Base-by-base conservation (phyloP, 208 protist species). In the Acanthamoeba castellanii region DNA sequence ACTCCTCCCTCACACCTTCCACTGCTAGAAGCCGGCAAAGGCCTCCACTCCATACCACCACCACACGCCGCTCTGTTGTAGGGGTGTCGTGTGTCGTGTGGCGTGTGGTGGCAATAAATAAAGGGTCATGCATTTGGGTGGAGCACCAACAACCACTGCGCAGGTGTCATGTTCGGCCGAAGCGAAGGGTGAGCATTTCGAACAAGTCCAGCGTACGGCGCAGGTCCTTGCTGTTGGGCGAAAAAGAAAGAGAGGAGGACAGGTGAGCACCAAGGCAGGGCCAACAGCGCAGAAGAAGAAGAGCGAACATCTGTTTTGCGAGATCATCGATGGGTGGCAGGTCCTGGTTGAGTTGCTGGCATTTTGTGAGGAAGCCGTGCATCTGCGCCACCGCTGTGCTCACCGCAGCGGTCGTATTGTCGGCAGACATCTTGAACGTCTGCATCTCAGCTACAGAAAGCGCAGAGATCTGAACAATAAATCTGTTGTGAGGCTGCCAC, bases 281-380 rank as follows among this genome's bases (percentile, higher is more conserved):
- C 64, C 6, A 30, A 22, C 25, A 22, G 7, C n/a, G n/a, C n/a
- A n/a, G n/a, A n/a, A n/a, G n/a, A n/a, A n/a, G 25, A 70, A 9
- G 27, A 70, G 7, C 64, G 22, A 9, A 70, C 64, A 70, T 70
- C 27, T 70, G 64, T 32, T n/a, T 70, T 22, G 64, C 64, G 64
- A 70, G 64, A n/a, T 70, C 64, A 22, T 70, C 64, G 22, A 70
- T 70, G 22, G 64, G 64, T 32, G 64, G 64, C 25, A 70, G 22
- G 64, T 70, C 64, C 64, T 70, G 64, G 64, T 70, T 70, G 14
- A 70, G 64, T n/a, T 70, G 64, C 64, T 70, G 64, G 64, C 64
- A 70, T 22, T 70, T 70, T 22, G 64, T 70, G 14, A 70, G 22
- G 22, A 70, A 70, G 6, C 14, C 22, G 64, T 70, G 64, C 64